Base-by-base conservation (phyloP, 306 rosid species). In the Fragaria ananassa region DNA sequence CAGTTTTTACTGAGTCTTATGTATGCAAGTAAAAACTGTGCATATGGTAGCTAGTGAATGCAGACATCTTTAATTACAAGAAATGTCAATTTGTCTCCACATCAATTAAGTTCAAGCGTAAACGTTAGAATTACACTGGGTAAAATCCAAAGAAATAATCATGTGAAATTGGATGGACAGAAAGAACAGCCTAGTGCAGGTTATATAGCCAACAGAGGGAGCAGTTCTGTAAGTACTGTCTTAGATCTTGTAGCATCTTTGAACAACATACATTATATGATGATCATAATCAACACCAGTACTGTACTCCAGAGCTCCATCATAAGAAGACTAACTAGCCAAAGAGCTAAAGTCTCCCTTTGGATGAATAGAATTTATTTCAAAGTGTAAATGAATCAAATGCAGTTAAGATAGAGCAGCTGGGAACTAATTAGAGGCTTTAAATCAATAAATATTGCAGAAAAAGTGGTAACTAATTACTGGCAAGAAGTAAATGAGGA, bases 401-500 rank as follows among this genome's bases (percentile, higher is more conserved):
- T 53, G 27, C 21, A 50, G 31, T 50, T 2, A 21, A 4, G 49
- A 13, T 31, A 50, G 46, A 61, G 39, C 67, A 61, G 66, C 66
- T 34, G 60, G 75, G 34, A 73, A 34, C 39, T 56, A 53, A 21
- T 15, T 21, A 6, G 6, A 8, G 8, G 46, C 7, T 72, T 45
- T 1, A 45, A 46, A 27, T 31, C 21, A 49, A 18, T 19, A 17
- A 35, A 21, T 67, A 11, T 42, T 42, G 53, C 31, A 67, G 71
- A 11, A 74, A 65, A 74, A 37, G 25, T 19, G 47, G 70, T 39
- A 19, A 37, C 47, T 13, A 62, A 65, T 35, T 35, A 65, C 70
- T 74, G 69, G n/a, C 69, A 27, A 60, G 58, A 74, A 60, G 63
- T 74, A 74, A 74, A 60, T 60, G 56, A 74, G 11, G 44, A 9